These are phyloP conservation scores for Exophiala sp. DNA, from an alignment of 2,329 filamentous ascomycete genomes.

Conservation along the genomic window DNA sequence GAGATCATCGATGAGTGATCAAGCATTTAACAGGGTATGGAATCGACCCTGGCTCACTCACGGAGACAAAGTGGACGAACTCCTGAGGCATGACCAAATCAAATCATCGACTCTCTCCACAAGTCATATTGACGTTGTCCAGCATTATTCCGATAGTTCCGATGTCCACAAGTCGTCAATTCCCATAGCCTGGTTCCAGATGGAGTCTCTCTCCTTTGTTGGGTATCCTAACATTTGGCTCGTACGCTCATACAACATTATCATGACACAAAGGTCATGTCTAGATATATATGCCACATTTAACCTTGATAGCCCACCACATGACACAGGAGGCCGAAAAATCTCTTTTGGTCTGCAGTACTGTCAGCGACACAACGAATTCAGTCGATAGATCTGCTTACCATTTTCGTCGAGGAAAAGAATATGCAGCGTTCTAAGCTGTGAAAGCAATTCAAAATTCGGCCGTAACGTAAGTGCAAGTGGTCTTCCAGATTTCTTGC, in stretches of 20 bases:
- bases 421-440: constrained; percentile 39
- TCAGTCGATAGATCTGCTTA: constrained; percentile 16
- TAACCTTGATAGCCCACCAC: constrained; percentile 21
- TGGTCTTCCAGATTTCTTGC: constrained; percentile 39
- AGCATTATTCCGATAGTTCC: too few species aligned
- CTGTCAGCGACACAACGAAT: neutral
- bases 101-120: too few species aligned
- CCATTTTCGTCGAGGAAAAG: constrained; percentile 40
- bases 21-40: too few species aligned
- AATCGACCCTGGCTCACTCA: too few species aligned
- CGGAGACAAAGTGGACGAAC: too few species aligned
- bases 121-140: too few species aligned
- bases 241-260: constrained; percentile 10
- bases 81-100: too few species aligned
- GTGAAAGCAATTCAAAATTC: constrained; percentile 40
- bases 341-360: constrained; percentile 20
- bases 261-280: neutral
- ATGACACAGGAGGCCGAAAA: constrained; percentile 21
- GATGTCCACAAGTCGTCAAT: neutral
- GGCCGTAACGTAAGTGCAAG: constrained; percentile 37
- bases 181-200: neutral
- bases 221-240: constrained; percentile 13
- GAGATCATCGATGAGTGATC: too few species aligned
- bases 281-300: constrained; percentile 4
- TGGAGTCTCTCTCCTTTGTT: neutral